A percentile compares a stretch with the other conserved stretches of the same genome.
These are phyloP conservation scores for Acarospora socialis DNA, from an alignment of 2,329 filamentous ascomycete species.

Conservation along the genomic window DNA sequence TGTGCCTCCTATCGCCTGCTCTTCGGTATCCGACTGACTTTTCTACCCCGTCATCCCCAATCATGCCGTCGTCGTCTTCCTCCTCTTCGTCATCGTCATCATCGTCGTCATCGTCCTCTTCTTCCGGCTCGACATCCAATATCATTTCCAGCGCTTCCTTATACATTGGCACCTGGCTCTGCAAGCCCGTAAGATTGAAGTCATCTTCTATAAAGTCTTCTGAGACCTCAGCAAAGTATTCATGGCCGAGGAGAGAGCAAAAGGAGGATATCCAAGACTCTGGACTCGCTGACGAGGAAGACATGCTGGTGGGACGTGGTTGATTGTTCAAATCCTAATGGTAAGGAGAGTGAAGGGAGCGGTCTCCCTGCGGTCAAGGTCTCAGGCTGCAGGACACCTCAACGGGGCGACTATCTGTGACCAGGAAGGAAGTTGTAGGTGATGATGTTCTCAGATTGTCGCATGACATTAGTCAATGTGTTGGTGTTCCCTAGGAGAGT, in stretches of 20 bases:
- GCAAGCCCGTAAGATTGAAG: conserved; percentile 93
- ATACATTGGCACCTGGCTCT: conserved; percentile 94
- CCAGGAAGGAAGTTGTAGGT: too few species aligned
- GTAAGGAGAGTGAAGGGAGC: too few species aligned
- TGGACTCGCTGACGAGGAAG: conserved; percentile 42
- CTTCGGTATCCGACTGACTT: conserved; percentile 29
- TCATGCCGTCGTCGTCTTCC: conserved; percentile 52
- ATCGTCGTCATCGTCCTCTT: conserved; percentile 75
- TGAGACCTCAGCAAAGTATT: conserved; percentile 97
- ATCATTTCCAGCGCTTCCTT: conserved; percentile 99
- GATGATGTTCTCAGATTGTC: too few species aligned
- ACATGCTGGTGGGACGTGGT: conserved; percentile 37
- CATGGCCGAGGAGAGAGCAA: conserved; percentile 86
- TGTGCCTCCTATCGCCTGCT: conserved; percentile 57
- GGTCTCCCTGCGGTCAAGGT: too few species aligned
- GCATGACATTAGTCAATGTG: too few species aligned
- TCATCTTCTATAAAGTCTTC: conserved; percentile 99
- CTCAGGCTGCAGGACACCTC: too few species aligned
- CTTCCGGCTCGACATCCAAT: conserved; percentile 91
- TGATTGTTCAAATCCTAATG: too few species aligned
- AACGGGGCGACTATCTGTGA: too few species aligned
- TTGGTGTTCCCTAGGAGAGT: too few species aligned
- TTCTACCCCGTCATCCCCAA: conserved; percentile 41
- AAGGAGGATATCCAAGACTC: conserved; percentile 99
- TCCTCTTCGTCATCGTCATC: conserved; percentile 48